Conservation (phyloP, 441 rosid genomes). For the Euphorbia schlechtendalii region DNA sequence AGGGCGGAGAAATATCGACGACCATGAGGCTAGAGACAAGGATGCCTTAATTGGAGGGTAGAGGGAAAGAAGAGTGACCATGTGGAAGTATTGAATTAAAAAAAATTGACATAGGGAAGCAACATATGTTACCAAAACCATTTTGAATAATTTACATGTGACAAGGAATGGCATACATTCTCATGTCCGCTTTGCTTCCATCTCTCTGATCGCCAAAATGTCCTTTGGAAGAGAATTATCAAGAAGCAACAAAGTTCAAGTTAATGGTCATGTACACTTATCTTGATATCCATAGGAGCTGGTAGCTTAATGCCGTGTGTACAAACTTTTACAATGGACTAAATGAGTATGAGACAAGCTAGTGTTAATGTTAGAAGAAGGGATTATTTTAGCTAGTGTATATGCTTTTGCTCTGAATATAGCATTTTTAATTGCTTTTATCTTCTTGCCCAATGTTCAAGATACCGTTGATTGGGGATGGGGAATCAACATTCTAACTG, state of each 20-base stretch:
- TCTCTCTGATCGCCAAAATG: constrained; percentile 41
- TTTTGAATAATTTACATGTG: too few species aligned
- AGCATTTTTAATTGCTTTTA: constrained; percentile 42
- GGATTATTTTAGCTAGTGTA: constrained; percentile 64
- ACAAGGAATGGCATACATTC: constrained; percentile 45
- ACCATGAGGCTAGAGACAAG: too few species aligned
- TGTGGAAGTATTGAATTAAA: too few species aligned
- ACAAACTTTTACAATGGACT: constrained; percentile 52
- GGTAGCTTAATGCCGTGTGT: constrained; percentile 63
- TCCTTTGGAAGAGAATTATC: constrained; percentile 39
- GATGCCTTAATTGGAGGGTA: too few species aligned
- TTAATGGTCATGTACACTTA: constrained; percentile 46
- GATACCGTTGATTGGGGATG: constrained; percentile 65
- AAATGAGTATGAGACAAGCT: constrained; percentile 37
- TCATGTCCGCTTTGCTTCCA: constrained; percentile 40
- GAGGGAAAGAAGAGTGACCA: too few species aligned
- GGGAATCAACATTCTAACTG: constrained; percentile 56
- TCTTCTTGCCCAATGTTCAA: constrained; percentile 48
- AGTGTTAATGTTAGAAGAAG: constrained; percentile 26
- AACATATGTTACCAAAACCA: too few species aligned
- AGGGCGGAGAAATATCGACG: too few species aligned
- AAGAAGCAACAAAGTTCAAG: constrained; percentile 36
- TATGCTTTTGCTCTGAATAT: constrained; percentile 48
- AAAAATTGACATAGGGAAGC: too few species aligned
- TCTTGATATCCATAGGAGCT: constrained; percentile 42